These are phyloP conservation scores for Conticribra weissflogii DNA, from an alignment of 108 stramenopile genomes.

Conservation along the genomic window DNA sequence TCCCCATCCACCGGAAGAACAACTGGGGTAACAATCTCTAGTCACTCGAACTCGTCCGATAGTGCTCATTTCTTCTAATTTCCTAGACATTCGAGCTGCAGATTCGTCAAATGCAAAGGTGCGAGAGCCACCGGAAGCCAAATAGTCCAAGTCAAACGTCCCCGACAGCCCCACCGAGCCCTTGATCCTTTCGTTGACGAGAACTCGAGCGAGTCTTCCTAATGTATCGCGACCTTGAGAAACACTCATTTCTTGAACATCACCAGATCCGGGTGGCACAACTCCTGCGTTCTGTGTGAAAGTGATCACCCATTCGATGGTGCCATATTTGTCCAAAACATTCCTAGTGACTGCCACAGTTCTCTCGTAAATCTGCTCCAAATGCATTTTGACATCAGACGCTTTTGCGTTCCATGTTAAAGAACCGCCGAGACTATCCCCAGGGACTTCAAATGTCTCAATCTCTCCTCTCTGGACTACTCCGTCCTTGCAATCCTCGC, in stretches of 20 bases:
- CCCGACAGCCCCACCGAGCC: slow-evolving; percentile 73
- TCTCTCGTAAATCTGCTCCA: slow-evolving; percentile 41
- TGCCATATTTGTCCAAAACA: slow-evolving; percentile 78
- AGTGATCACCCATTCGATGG: slow-evolving; percentile 62
- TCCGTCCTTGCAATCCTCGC: slow-evolving; percentile 65
- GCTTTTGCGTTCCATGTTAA: slow-evolving; percentile 66
- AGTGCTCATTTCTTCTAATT: slow-evolving; percentile 77
- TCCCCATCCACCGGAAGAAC: slow-evolving; percentile 78
- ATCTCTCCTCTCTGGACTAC: slow-evolving; percentile 64
- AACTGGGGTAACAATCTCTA: slow-evolving; percentile 67
- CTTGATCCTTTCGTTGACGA: slow-evolving; percentile 55
- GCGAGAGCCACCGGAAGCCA: slow-evolving; percentile 30
- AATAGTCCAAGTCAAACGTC: slow-evolving; percentile 65
- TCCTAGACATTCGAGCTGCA: slow-evolving; percentile 50
- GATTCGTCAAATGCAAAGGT: slow-evolving; percentile 67
- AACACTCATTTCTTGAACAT: slow-evolving; percentile 53
- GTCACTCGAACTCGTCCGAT: slow-evolving; percentile 65
- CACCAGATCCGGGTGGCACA: slow-evolving; percentile 77
- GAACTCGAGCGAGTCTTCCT: slow-evolving; percentile 40
- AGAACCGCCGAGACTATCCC: slow-evolving; percentile 30
- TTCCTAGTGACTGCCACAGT: slow-evolving; percentile 65
- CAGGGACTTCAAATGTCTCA: slow-evolving; percentile 49
- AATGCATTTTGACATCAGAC: slow-evolving; percentile 40
- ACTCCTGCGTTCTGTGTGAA: slow-evolving; percentile 67
- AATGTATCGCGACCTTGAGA: slow-evolving; percentile 52